These are phyloP conservation scores for Baorangia bicolor DNA, from an alignment of 768 basidiomycete genomes.

Conservation along the genomic window DNA sequence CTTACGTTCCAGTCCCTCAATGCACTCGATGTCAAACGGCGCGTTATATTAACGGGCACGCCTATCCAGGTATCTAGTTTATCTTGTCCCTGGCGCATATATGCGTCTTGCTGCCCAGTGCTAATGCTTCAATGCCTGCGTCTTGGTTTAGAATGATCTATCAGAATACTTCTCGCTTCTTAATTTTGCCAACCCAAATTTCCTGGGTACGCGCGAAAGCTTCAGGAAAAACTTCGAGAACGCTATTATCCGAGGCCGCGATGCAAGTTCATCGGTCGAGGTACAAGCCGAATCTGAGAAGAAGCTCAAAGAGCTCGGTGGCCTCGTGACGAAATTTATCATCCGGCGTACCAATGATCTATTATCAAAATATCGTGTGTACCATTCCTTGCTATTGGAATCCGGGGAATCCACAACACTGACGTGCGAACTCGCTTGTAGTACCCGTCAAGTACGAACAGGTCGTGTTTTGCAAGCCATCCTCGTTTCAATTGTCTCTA, in stretches of 20 bases:
- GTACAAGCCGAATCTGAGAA: conserved; percentile 81
- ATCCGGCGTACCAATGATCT: conserved; percentile 93
- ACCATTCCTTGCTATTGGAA: background rate
- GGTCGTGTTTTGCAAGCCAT: conserved; percentile 89
- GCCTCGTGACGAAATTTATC: conserved; percentile 88
- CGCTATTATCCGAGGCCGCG: conserved; percentile 85
- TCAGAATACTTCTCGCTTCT: conserved; percentile 93
- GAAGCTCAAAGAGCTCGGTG: conserved; percentile 89
- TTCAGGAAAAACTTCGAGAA: conserved; percentile 97
- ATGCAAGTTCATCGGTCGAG: conserved; percentile 78
- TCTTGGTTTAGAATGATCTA: conserved; percentile 71
- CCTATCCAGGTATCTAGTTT: conserved; percentile 69
- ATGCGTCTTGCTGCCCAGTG: background rate
- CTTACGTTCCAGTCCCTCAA: conserved; percentile 85
- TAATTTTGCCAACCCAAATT: conserved; percentile 91
- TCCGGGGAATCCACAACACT: background rate
- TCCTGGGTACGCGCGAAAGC: conserved; percentile 82
- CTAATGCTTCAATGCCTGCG: background rate
- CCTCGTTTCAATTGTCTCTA: conserved; percentile 77
- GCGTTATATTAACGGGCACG: conserved; percentile 92
- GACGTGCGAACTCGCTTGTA: conserved; percentile 33
- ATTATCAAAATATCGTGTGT: conserved; percentile 90
- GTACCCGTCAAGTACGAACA: conserved; percentile 99
- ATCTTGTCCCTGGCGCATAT: background rate
- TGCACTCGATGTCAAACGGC: conserved; percentile 78